These are phyloP conservation scores for Fusarium longipes DNA, from an alignment of 2,329 filamentous ascomycete species.

Conservation along the genomic window DNA sequence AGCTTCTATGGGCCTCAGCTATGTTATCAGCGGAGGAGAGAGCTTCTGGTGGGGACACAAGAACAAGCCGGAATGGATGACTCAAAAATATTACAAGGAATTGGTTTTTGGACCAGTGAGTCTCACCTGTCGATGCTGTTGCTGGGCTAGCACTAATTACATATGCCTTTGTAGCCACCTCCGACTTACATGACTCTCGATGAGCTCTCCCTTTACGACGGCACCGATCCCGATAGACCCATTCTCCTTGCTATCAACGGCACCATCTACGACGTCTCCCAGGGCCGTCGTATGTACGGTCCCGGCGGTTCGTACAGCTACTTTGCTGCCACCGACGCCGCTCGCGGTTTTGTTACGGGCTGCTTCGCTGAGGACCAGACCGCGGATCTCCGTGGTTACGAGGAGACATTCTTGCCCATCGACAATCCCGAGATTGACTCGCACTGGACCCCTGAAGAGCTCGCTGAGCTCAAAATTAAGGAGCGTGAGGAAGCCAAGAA, in stretches of 20 bases:
- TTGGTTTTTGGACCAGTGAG: slow-evolving; percentile 42
- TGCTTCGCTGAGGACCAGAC: slow-evolving; percentile 90
- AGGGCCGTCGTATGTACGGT: slow-evolving; percentile 76
- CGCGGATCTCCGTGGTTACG: slow-evolving; percentile 85
- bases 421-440: slow-evolving; percentile 72
- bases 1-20: slow-evolving; percentile 77
- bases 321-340: slow-evolving; percentile 88
- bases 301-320: slow-evolving; percentile 87
- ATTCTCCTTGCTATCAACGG: slow-evolving; percentile 93
- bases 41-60: slow-evolving; percentile 74
- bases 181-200: slow-evolving; percentile 78
- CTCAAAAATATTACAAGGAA: slow-evolving; percentile 67
- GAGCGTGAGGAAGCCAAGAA: slow-evolving; percentile 74
- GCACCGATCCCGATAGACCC: slow-evolving; percentile 77
- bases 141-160: slow-evolving; percentile 10
- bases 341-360: slow-evolving; percentile 89
- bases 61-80: slow-evolving; percentile 71
- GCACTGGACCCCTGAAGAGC: slow-evolving; percentile 65
- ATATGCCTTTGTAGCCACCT: slow-evolving; percentile 54
- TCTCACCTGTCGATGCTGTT: slow-evolving; percentile 5
- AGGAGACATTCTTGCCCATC: slow-evolving; percentile 81
- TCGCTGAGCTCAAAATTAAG: slow-evolving; percentile 64
- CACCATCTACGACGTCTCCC: slow-evolving; percentile 85
- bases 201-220: slow-evolving; percentile 81
- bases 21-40: slow-evolving; percentile 78